A percentile compares a stretch with the other conserved stretches of the same genome.
Evolutionary conservation across 1,139 yeast genomes (phyloP).

Genomic region (Yamadazyma triangularis): DNA sequence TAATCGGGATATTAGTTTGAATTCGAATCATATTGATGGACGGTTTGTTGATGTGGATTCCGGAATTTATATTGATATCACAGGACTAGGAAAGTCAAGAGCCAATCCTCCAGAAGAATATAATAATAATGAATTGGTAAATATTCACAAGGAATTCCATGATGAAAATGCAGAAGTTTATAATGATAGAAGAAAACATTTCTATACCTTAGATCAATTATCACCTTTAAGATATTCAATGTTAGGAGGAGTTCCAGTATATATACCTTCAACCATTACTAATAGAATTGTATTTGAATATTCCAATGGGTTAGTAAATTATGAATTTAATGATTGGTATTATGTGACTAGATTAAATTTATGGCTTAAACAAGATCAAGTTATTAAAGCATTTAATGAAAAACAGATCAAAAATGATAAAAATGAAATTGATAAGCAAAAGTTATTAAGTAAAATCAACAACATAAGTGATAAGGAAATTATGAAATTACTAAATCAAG

Average conservation of each 20-base stretch:
- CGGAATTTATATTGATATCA: conserved; percentile 37
- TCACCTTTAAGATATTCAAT: conserved; percentile 28
- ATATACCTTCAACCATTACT: conserved; percentile 23
- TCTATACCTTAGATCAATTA: conserved; percentile 29
- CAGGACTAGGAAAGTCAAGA: conserved; percentile 29
- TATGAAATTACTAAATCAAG: conserved; percentile 17
- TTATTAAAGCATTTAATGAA: conserved; percentile 6
- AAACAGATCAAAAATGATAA: conserved; percentile 2
- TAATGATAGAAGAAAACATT: conserved; percentile 30
- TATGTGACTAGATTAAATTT: conserved; percentile 20
- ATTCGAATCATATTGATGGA: conserved; percentile 35
- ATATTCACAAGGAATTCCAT: conserved; percentile 9
- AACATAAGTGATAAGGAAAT: conserved; percentile 16
- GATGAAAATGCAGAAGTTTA: conserved; percentile 15
- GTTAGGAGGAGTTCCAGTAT: conserved; percentile 31
- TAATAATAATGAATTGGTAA: conserved; percentile 9
- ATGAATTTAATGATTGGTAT: conserved; percentile 18
- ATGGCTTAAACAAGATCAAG: conserved; percentile 21
- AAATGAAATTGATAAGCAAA: conserved; percentile 12
- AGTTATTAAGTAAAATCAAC: conserved; percentile 14
- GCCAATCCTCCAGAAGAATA: conserved; percentile 22
- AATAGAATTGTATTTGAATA: conserved; percentile 26
- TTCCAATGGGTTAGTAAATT: conserved; percentile 7
- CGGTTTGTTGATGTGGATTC: conserved; percentile 38
- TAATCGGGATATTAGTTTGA: conserved; percentile 25